Evolutionary conservation across 2,329 filamentous ascomycete genomes (phyloP), one percentile per base, ranked within the genome.

Genomic region (Juglanconis oblonga): DNA sequence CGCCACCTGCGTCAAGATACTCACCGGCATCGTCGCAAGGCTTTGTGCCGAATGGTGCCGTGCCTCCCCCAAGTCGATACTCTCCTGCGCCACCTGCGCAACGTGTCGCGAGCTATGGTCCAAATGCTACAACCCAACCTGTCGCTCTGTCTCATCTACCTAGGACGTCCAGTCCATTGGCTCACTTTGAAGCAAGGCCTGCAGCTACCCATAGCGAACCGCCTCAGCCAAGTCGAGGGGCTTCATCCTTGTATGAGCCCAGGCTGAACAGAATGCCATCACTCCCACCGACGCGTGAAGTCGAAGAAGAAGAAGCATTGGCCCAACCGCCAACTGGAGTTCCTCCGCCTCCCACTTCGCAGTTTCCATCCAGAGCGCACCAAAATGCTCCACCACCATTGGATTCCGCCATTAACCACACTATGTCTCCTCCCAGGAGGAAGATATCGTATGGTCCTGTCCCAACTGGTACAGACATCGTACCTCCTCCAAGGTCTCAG

Each of bases 141-240:
- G 74, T 82, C 13, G 71, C 78, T 42, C 73, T 87, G 45, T 76
- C 84, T 51, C 84, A 88, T 67, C 80, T 85, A 63, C 86, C 86
- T 8, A 77, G 86, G 64, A 88, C 86, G 1, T 88, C 86, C 1
- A 89, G 86, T 64, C 86, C 86, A 0, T 71, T 88, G 61, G 86
- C 86, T 5, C 84, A 88, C 65, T 87, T 86, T 61, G 86, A 88
- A 50, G 61, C 73, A 7, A 70, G 71, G 52, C 64, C 70, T 44
- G 64, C 68, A 67, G 51, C 65, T 13, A 24, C 68, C 62, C 75
- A 77, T 58, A 72, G 71, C 5, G 81, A 84, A n/a, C 64, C 64
- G 14, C 63, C 70, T 42, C 66, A 74, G n/a, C 77, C 82, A 59
- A 76, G 82, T 48, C 80, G 81, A 53, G 75, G 73, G 57, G 82